Base-by-base conservation (phyloP, 148 eudicot genomes). In the Persicaria tinctoria region DNA sequence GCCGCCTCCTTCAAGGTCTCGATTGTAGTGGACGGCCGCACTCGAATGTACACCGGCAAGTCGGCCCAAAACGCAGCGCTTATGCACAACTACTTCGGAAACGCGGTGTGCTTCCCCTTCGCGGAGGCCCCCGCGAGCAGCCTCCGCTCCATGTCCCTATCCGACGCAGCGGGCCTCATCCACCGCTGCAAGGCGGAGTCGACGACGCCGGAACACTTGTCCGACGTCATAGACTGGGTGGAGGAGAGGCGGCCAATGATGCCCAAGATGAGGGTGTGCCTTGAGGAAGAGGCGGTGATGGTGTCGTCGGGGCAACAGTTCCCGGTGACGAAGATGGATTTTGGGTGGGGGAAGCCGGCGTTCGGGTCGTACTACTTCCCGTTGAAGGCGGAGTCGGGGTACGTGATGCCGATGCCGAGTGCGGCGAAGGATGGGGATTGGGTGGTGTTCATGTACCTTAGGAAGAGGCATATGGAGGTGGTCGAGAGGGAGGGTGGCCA, bases 351-450 rank as follows among this genome's bases (percentile, higher is more conserved):
- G 0, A 77, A 78, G 68, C 88, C 97, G 4, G 32, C 10, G 4
- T 90, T 90, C 10, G 89, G 91, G 54, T 90, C 96, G 4, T 87
- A 84, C 80, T 90, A 86, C 77, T 90, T 88, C 18, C 91, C 89
- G 0, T 92, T 93, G 96, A 88, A 85, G 2, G 96, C 88, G 1
- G 70, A 69, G 13, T 63, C 89, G 8, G 93, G 96, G 0, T 87
- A 86, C 57, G 97, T 92, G 8, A 90, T 92, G 97, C 93, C 96
- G 1, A 86, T 92, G 91, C 86, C 87, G 0, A 80, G 91, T 69
- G 83, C 88, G 0, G 3, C 18, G 3, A 85, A 83, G 60, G 87
- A 87, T 79, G 53, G 53, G 53, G 97, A 92, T 74, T 92, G 97
- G 97, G 23, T 92, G 59, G 91, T 90, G 17, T 90, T 88, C 73